These are phyloP conservation scores for Rhipidocladum racemiflorum DNA, from an alignment of 176 grass and related monocot species.

Conservation along the genomic window DNA sequence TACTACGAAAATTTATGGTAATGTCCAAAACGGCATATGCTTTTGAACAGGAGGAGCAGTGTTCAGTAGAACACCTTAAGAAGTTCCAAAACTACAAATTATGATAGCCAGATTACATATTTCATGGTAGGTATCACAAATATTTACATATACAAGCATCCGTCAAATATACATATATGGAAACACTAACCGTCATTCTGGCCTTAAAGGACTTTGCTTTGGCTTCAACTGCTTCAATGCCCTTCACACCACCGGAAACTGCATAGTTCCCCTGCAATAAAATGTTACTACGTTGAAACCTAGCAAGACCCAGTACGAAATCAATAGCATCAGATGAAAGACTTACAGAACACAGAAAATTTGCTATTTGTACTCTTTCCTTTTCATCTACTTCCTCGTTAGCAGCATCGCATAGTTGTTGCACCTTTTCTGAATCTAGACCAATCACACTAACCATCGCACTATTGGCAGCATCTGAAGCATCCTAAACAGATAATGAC, in stretches of 20 bases:
- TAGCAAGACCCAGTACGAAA: neutral
- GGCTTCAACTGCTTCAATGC: slow-evolving; percentile 90
- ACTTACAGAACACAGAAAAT: slow-evolving; percentile 88
- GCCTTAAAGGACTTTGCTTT: slow-evolving; percentile 99
- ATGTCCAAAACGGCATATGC: neutral
- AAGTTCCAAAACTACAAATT: neutral
- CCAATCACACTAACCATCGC: slow-evolving; percentile 97
- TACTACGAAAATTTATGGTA: neutral
- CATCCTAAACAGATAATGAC: slow-evolving; percentile 61
- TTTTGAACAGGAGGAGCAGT: neutral
- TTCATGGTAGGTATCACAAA: slow-evolving; percentile 6
- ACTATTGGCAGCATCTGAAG: slow-evolving; percentile 75
- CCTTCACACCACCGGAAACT: slow-evolving; percentile 95
- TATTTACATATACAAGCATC: neutral
- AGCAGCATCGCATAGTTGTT: slow-evolving; percentile 80
- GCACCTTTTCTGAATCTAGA: slow-evolving; percentile 97
- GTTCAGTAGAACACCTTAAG: neutral
- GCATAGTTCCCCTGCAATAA: slow-evolving; percentile 78
- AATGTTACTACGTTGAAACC: slow-evolving; percentile 7
- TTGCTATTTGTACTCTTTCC: slow-evolving; percentile 87
- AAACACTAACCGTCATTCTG: slow-evolving; percentile 82
- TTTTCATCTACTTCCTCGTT: slow-evolving; percentile 84
- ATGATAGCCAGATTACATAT: neutral
- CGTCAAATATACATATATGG: neutral
- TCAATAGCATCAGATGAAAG: slow-evolving; percentile 6